A percentile compares a stretch with the other conserved stretches of the same genome.
These are phyloP conservation scores for Keqinozyma sinolaborantium DNA, from an alignment of 1,139 yeast species.

Conservation along the genomic window DNA sequence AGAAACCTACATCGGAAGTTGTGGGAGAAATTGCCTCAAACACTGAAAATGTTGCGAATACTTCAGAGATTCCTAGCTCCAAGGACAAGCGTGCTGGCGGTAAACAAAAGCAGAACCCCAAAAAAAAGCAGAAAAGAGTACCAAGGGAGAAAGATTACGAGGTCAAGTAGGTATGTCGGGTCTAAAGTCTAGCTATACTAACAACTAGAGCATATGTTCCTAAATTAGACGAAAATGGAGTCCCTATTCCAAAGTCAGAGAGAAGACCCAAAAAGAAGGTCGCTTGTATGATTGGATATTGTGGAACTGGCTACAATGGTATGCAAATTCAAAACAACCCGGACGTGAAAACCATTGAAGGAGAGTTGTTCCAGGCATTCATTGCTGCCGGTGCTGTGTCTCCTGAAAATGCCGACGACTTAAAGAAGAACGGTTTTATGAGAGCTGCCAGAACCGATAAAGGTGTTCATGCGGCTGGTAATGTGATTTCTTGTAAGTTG, in stretches of 20 bases:
- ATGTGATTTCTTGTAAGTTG: constrained; percentile 82
- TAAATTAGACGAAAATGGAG: constrained; percentile 57
- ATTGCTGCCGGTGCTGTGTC: constrained; percentile 89
- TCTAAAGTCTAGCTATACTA: constrained; percentile 10
- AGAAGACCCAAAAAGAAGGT: constrained; percentile 82
- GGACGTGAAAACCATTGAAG: constrained; percentile 88
- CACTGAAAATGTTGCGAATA: neutral
- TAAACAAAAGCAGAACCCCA: constrained; percentile 31
- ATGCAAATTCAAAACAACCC: constrained; percentile 87
- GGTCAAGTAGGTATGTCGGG: constrained; percentile 50
- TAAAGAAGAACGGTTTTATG: constrained; percentile 87
- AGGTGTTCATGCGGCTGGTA: constrained; percentile 99
- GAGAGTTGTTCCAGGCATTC: constrained; percentile 82
- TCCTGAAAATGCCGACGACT: constrained; percentile 81
- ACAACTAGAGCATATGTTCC: constrained; percentile 39
- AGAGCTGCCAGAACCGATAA: constrained; percentile 98
- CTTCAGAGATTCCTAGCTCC: constrained; percentile 24
- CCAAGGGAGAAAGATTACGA: constrained; percentile 24
- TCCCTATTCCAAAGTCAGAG: constrained; percentile 55
- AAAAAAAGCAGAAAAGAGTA: constrained; percentile 24
- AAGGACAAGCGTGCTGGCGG: constrained; percentile 29
- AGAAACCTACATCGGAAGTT: neutral
- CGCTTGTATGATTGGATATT: constrained; percentile 91
- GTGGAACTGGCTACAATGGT: constrained; percentile 98
- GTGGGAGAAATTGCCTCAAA: neutral